Conservation (phyloP, 352 stramenopile species). For the Phytophthora chlamydospora region DNA sequence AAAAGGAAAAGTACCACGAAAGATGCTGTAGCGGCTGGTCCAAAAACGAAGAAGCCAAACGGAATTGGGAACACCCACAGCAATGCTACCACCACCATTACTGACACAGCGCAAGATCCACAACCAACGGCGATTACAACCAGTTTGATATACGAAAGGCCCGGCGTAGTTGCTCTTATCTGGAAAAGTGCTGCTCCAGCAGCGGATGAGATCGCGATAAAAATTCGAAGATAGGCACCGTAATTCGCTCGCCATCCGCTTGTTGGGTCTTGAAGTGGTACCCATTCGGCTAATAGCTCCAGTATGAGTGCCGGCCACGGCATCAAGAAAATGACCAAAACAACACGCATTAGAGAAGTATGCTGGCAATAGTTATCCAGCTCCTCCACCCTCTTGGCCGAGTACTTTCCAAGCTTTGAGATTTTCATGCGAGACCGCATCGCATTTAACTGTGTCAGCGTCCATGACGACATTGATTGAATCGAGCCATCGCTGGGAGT, state of each 20-base stretch:
- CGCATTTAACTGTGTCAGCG: background rate
- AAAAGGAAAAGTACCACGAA: slow-evolving; percentile 8
- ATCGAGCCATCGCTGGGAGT: background rate
- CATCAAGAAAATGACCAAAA: slow-evolving; percentile 13
- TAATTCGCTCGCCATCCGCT: slow-evolving; percentile 15
- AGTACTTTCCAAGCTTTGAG: slow-evolving; percentile 18
- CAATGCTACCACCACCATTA: slow-evolving; percentile 4
- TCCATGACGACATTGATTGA: background rate
- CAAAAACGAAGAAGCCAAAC: slow-evolving; percentile 16
- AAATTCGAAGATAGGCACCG: slow-evolving; percentile 7
- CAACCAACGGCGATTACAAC: slow-evolving; percentile 1
- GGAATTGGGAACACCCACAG: slow-evolving; percentile 20
- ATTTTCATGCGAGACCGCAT: slow-evolving; percentile 11
- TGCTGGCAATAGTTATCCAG: slow-evolving; percentile 15
- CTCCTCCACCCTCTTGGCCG: slow-evolving; percentile 1
- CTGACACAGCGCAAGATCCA: background rate
- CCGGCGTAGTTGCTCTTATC: slow-evolving; percentile 8
- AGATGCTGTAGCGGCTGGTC: background rate
- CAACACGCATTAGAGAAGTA: slow-evolving; percentile 1
- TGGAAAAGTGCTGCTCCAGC: slow-evolving; percentile 10
- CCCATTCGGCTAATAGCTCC: slow-evolving; percentile 16
- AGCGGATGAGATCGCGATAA: slow-evolving; percentile 4
- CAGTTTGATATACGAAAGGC: slow-evolving; percentile 3
- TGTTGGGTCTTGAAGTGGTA: slow-evolving; percentile 25
- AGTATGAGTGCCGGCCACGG: slow-evolving; percentile 16